These are phyloP conservation scores for Cyberlindnera xishuangbannaensis DNA, from an alignment of 805 yeast species.

Conservation along the genomic window DNA sequence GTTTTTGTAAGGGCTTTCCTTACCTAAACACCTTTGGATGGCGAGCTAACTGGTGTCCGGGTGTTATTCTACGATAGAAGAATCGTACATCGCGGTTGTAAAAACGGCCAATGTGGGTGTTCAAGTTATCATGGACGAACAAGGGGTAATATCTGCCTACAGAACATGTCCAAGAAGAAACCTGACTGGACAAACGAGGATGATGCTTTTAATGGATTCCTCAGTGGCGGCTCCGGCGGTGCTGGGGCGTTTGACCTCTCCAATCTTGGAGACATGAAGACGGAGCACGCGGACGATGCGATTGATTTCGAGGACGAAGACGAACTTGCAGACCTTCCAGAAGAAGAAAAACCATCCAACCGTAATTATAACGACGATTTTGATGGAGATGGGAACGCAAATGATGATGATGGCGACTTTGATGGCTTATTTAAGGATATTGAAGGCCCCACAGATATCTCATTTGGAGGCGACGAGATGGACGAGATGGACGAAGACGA, in stretches of 20 bases:
- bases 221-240: constrained; percentile 30
- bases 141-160: too few relatives aligned
- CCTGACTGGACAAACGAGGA: constrained; percentile 31
- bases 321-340: constrained; percentile 71
- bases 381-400: background rate
- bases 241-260: constrained; percentile 14
- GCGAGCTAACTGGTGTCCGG: too few relatives aligned
- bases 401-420: constrained; percentile 28
- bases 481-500: constrained; percentile 1
- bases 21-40: too few relatives aligned
- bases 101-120: too few relatives aligned
- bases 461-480: constrained; percentile 1
- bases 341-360: constrained; percentile 17
- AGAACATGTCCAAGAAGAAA: constrained; percentile 4
- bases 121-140: too few relatives aligned
- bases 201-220: constrained; percentile 32
- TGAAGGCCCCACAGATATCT: constrained; percentile 29
- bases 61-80: too few relatives aligned
- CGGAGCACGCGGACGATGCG: constrained; percentile 84
- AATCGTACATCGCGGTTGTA: too few relatives aligned
- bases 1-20: too few relatives aligned
- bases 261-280: constrained; percentile 24
- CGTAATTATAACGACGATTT: background rate
- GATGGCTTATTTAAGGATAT: constrained; percentile 35
- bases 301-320: constrained; percentile 92